Base-by-base conservation (phyloP, 139 green algal species). In the Chlamydomonas sphaeroides region DNA sequence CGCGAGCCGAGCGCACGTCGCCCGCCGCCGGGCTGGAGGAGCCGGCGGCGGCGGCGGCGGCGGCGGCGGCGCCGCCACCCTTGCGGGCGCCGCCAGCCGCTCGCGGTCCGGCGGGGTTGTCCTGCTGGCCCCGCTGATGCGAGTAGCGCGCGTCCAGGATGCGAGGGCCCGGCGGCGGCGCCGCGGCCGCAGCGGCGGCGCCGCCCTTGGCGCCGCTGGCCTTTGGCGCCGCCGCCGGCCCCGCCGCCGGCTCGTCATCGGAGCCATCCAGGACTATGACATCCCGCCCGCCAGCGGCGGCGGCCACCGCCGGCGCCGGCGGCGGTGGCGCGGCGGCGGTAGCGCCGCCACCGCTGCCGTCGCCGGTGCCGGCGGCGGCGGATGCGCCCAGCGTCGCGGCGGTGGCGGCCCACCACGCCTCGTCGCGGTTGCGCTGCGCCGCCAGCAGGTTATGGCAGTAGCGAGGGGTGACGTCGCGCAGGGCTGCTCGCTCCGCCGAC, bases 391-490 rank as follows among this genome's bases (percentile, higher is more conserved):
- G 51, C 51, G 51, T 56, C n/a, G 41, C 26, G 56, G 77, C 48
- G 7, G 79, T 87, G 15, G n/a, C 25, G 0, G 32, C 75, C 90
- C 91, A 96, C 93, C 93, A 96, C 3, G 74, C 36, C n/a, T 80
- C 86, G 57, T 95, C 92, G 2, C 93, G 80, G 56, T 83, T 77
- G 59, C 90, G 90, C 63, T 92, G 70, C 20, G 83, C 86, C 14
- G 75, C 78, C 30, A 89, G 63, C 51, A 90, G 83, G 72, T 73
- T 89, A n/a, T 71, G 51, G 39, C 88, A 77, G 80, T 96, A 96
- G 48, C 92, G 89, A 61, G 45, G 61, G 1, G 92, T 96, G 3
- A 97, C 92, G 78, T 97, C 94, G 77, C 92, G 93, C 51, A 91
- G 90, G 28, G 75, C 75, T 14, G 85, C 90, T 2, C 57, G 83